phyloP scores from a whole-genome alignment of 305 asterid genomes.

The Fraxinus greggii region DNA sequence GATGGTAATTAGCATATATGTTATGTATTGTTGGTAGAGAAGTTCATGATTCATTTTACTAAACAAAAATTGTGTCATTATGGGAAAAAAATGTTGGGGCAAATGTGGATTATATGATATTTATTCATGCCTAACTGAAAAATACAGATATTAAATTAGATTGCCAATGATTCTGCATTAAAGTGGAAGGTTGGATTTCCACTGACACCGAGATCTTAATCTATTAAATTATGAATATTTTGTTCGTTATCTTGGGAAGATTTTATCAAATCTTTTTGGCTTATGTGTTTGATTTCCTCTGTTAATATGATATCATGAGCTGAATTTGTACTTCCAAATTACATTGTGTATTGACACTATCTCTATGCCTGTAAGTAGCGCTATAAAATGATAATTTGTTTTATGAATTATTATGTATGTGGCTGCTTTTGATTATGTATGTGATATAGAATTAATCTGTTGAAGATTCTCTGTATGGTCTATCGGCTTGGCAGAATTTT shows the following conservation, averaged over 20 bases:
- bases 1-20: not conserved
- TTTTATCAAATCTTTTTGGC: not conserved
- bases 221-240: not conserved
- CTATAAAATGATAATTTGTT: not conserved
- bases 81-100: not conserved
- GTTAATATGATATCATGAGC: not conserved
- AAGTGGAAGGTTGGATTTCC: not conserved
- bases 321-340: not conserved
- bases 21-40: not conserved
- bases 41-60: not conserved
- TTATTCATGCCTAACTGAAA: not conserved
- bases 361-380: not conserved
- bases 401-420: not conserved
- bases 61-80: not conserved
- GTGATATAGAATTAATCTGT: not conserved
- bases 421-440: not conserved
- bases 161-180: not conserved
- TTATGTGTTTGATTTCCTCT: not conserved
- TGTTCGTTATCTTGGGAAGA: not conserved
- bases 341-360: not conserved
- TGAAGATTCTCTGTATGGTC: not conserved
- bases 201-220: not conserved
- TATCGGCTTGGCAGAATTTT: not conserved
- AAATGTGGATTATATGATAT: not conserved
- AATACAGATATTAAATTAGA: not conserved